Evolutionary conservation across 164 flowering plant species (phyloP).

Genomic region (Macadamia integrifolia): DNA sequence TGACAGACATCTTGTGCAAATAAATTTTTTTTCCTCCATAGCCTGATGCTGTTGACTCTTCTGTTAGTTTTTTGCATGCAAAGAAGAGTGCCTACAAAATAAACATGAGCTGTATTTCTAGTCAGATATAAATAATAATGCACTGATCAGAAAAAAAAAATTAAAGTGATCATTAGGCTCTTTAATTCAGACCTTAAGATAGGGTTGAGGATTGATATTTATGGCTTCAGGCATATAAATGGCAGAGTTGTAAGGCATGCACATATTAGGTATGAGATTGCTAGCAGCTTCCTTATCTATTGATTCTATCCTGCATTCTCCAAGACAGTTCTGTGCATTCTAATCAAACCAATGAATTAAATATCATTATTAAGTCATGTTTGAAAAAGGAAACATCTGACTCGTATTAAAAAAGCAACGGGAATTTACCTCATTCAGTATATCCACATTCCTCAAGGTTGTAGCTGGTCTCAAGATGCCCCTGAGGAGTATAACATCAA

Average conservation of each 20-base stretch:
- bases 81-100: slow-evolving; percentile 62
- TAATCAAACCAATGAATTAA: slow-evolving; percentile 20
- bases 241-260: slow-evolving; percentile 60
- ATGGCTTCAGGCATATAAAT: slow-evolving; percentile 92
- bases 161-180: not conserved
- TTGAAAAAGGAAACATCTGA: not conserved
- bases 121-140: slow-evolving; percentile 5
- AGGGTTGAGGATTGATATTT: slow-evolving; percentile 65
- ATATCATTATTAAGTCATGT: slow-evolving; percentile 11
- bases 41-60: slow-evolving; percentile 29
- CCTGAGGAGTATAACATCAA: slow-evolving; percentile 32
- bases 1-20: slow-evolving; percentile 49
- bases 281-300: slow-evolving; percentile 48
- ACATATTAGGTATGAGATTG: slow-evolving; percentile 54
- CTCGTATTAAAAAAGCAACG: not conserved
- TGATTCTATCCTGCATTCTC: slow-evolving; percentile 66
- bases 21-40: slow-evolving; percentile 33
- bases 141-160: not conserved
- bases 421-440: slow-evolving; percentile 53
- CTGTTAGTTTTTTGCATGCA: slow-evolving; percentile 61
- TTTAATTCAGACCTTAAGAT: slow-evolving; percentile 58
- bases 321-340: slow-evolving; percentile 77
- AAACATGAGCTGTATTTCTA: slow-evolving; percentile 3
- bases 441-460: slow-evolving; percentile 49
- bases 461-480: slow-evolving; percentile 85